Base-by-base conservation (phyloP, 1,284 basidiomycete species). In the Fomitopsis betulina region DNA sequence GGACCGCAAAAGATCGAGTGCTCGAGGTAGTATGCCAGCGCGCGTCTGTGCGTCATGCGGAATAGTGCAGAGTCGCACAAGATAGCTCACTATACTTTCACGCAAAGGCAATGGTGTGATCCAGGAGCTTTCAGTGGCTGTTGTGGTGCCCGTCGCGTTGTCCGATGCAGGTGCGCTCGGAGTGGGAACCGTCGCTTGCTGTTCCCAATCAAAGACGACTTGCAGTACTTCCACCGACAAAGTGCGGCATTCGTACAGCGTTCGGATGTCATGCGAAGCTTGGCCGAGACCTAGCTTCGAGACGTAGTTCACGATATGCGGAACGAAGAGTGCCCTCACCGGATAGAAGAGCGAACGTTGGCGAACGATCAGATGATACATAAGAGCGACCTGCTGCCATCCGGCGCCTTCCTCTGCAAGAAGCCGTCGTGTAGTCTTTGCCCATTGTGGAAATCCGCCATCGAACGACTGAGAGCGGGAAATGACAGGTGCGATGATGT, bases 301-400 rank as follows among this genome's bases (percentile, higher is more conserved):
- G 59, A 99, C 78, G 37, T 91, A 93, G 69, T 92, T 92, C 60
- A 96, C 92, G 75, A 99, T 95, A 69, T 97, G 93, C 0, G 95
- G 93, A n/a, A 99, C 85, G 72, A 99, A 99, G 35, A 98, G 79
- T 15, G 94, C 91, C 47, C 97, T 89, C 60, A 94, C 93, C 53
- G 93, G 87, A 76, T 93, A 99, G 78, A 99, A 99, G 5, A 98
- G 81, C 58, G 94, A 85, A 1, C 92, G 86, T 64, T 99, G 94
- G 60, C 94, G 91, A 60, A 95, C 89, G 57, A 99, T 89, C 58
- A 99, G 84, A 63, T 95, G 90, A 71, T 98, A 96, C 54, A 98
- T 93, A 60, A 90, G 88, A 62, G 91, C 85, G 53, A 96, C 85
- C 67, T 96, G 93, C 33, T 89, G 83, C 49, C 93, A 84, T 15